A percentile compares a stretch with the other conserved stretches of the same genome.
Evolutionary conservation across 2,329 filamentous ascomycete genomes (phyloP).

Genomic region (Ceratocystis lukuohia): DNA sequence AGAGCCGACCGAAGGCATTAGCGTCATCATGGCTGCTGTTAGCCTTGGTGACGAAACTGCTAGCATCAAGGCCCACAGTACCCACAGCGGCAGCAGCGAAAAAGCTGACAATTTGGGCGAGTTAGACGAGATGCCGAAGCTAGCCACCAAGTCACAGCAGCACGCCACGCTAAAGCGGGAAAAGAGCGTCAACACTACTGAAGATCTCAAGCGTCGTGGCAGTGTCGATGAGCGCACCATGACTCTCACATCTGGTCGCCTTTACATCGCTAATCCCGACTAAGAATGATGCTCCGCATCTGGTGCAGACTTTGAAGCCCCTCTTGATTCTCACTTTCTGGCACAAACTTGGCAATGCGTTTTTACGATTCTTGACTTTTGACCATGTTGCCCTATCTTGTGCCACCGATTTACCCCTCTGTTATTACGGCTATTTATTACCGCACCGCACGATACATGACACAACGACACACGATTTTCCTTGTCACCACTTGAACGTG

Average conservation of each 20-base stretch:
- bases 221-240: slow-evolving; percentile 74
- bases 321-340: no score
- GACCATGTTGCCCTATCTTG: background rate
- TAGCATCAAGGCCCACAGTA: slow-evolving; percentile 38
- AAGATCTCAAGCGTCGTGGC: slow-evolving; percentile 61
- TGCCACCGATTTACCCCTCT: background rate
- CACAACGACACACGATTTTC: background rate
- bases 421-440: background rate
- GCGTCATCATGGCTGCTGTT: slow-evolving; percentile 18
- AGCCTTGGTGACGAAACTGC: slow-evolving; percentile 30
- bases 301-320: background rate
- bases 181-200: slow-evolving; percentile 52
- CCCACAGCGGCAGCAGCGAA: slow-evolving; percentile 45
- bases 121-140: slow-evolving; percentile 34
- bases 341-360: background rate
- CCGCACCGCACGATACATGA: background rate
- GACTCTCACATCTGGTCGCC: slow-evolving; percentile 57
- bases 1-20: slow-evolving; percentile 19
- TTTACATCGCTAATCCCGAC: slow-evolving; percentile 82
- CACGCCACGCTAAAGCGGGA: slow-evolving; percentile 47
- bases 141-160: slow-evolving; percentile 46
- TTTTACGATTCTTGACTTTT: background rate
- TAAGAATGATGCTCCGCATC: slow-evolving; percentile 24
- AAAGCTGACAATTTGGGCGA: slow-evolving; percentile 48
- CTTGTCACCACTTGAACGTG: background rate